phyloP scores from a whole-genome alignment of 2,329 filamentous ascomycete genomes.

The Westerdykella aurantiaca region DNA sequence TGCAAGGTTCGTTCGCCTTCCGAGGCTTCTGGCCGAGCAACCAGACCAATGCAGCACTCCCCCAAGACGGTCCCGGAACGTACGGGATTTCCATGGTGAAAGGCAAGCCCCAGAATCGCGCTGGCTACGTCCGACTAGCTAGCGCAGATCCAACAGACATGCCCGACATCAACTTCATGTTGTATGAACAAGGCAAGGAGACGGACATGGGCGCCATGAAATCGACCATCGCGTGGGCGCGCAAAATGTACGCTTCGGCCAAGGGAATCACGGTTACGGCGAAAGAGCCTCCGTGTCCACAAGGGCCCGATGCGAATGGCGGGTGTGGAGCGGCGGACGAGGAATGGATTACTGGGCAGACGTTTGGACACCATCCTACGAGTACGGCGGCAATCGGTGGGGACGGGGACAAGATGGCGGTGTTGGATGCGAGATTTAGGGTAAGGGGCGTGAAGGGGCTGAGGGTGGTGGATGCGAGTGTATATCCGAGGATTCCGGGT shows the following conservation, averaged over 20 bases:
- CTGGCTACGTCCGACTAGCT: conserved; percentile 54
- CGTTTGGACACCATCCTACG: conserved; percentile 53
- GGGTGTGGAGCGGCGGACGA: conserved; percentile 28
- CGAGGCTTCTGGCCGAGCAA: conserved; percentile 21
- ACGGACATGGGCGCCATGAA: conserved; percentile 43
- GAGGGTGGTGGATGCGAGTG: conserved; percentile 38
- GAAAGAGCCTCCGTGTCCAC: conserved; percentile 37
- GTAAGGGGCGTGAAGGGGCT: conserved; percentile 46
- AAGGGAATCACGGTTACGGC: conserved; percentile 34
- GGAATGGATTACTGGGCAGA: conserved; percentile 21
- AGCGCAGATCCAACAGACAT: conserved; percentile 56
- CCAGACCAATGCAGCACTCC: conserved; percentile 13
- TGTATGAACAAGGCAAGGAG: conserved; percentile 34
- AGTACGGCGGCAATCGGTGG: conserved; percentile 53
- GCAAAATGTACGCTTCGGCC: conserved; percentile 41
- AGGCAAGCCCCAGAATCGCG: conserved; percentile 55
- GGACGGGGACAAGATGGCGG: conserved; percentile 49
- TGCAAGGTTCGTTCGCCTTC: conserved; percentile 19
- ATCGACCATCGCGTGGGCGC: conserved; percentile 51
- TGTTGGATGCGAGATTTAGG: conserved; percentile 45
- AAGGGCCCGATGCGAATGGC: conserved; percentile 36
- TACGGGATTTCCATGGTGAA: conserved; percentile 46
- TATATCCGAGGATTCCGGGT: conserved; percentile 39
- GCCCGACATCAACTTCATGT: conserved; percentile 49
- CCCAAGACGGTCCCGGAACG: conserved; percentile 9